Evolutionary conservation across 768 basidiomycete genomes (phyloP), one percentile per base, ranked within the genome.

Genomic region (Leccinum boreale): DNA sequence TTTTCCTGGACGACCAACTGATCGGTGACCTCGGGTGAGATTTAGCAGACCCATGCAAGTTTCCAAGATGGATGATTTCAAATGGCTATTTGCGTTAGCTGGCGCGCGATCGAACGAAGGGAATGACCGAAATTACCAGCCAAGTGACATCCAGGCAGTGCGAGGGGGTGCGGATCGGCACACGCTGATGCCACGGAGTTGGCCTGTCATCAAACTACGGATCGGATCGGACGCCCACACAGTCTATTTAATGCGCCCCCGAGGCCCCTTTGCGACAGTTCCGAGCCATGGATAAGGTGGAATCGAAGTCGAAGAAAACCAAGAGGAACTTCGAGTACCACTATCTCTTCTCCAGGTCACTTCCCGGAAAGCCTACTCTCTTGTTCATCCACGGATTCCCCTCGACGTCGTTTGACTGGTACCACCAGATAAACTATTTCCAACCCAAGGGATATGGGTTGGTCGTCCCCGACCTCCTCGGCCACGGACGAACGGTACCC

Each of bases 391-490:
- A 81, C 55, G 79, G 79, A 11, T 81, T 78, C 51, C 79, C 78
- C 1, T 75, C 76, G 0, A 73, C 74, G 2, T 73, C 77, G 9
- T 62, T 72, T 49, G 77, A 76, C 56, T 82, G 81, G 81, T 69
- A 71, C 44, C 62, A 69, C 36, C 75, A 79, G 51, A 71, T 78
- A 54, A 58, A 68, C 51, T 70, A 71, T 65, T 74, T 82, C 64
- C 54, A 67, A 44, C 63, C 67, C 28, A 66, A 66, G 55, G 81
- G 80, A 23, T 79, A 76, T 46, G 76, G 79, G 12, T 28, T 81
- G 14, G 64, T 83, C 50, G 76, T 72, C 15, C 80, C 80, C 0
- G 81, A 82, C 62, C 73, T 80, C 61, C 73, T 82, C 14, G 81
- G 81, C 6, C 75, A 71, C 35, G 81, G 79, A 15, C 73, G 64